Evolutionary conservation across 2,329 filamentous ascomycete genomes (phyloP), one percentile per base, ranked within the genome.

Genomic region (Colletotrichum paranaense): DNA sequence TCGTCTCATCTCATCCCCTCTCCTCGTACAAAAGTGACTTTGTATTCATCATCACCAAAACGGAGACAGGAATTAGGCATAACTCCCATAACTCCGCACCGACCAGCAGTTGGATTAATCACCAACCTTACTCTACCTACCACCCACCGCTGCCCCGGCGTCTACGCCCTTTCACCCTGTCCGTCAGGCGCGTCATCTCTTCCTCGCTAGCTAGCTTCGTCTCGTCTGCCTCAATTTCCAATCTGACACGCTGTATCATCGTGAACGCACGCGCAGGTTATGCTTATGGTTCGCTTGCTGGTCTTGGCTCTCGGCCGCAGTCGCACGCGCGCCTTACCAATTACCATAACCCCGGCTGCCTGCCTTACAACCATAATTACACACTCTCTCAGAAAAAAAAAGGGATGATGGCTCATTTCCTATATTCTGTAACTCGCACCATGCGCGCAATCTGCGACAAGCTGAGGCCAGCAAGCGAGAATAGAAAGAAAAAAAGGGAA

Each of bases 21-120:
- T 22, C 22, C 22, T 22, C 22, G 22, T 22, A 22, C 22, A 22
- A 22, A 22, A 22, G 35, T 38, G 35, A 38, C 4, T 42, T 42
- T 42, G 38, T 6, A 28, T 22, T 35, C 57, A 24, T 42, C 67
- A 38, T 11, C 59, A 35, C 35, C 38, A 35, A n/a, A 35, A 42
- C 22, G 52, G 49, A 26, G 42, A 49, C 62, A 57, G 69, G 64
- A 63, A 35, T 38, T 56, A 69, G 70, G 59, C 55, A 59, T 73
- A 72, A 58, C 12, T 42, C 32, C 35, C 69, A 68, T 73, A 73
- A 70, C 60, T 73, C 70, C 70, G 70, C 67, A 69, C 60, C 62
- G 42, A 73, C 70, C 59, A 70, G 11, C 32, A 53, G 14, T 32
- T 53, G 46, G 42, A 73, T 69, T 35, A 58, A 57, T 55, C 57